Evolutionary conservation across 1,139 yeast species (phyloP), one percentile per base, ranked within the genome.

Genomic region (Magnusiomyces fungicola): DNA sequence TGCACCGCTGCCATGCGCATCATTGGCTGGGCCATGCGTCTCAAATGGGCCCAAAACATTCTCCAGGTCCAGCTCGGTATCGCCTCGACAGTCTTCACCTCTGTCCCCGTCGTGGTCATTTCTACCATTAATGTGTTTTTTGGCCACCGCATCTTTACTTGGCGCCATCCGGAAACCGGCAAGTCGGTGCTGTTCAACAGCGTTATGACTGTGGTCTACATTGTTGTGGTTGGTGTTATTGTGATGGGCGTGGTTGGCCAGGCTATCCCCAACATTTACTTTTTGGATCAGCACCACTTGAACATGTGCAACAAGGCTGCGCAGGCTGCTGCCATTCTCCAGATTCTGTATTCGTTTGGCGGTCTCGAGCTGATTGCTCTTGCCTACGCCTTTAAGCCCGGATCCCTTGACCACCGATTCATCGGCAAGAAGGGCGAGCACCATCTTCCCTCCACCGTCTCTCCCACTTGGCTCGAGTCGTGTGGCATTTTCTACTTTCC

Each of bases 111-210:
- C 34, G 53, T 83, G 80, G 23, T 52, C 45, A 48, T 62, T 39
- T 59, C 59, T 43, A 71, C 80, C 6, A 75, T 81, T 46, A 58
- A 82, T 60, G 74, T 83, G 65, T 75, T 83, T 42, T 69, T 85
- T 53, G 89, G 89, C 3, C 92, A 84, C 64, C 74, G 95, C 57
- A 72, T 84, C 43, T 84, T 83, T 67, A 83, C 90, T 7, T 83
- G 92, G 88, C 72, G 86, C 61, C 94, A 85, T 61, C 94, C 95
- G 2, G 83, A 80, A 45, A 78, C 84, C 29, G 94, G 92, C 49
- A 73, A 80, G 22, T 65, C 78, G 43, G 68, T 64, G 49, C 59
- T 74, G 44, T 81, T 83, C 61, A 79, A 83, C 79, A 55, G 57
- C 16, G 52, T 70, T 40, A 81, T 84, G 84, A 61, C 74, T 43